Evolutionary conservation across 2,329 filamentous ascomycete species (phyloP), one percentile per base, ranked within the genome.

Genomic region (Purpureocillium takamizusanense): DNA sequence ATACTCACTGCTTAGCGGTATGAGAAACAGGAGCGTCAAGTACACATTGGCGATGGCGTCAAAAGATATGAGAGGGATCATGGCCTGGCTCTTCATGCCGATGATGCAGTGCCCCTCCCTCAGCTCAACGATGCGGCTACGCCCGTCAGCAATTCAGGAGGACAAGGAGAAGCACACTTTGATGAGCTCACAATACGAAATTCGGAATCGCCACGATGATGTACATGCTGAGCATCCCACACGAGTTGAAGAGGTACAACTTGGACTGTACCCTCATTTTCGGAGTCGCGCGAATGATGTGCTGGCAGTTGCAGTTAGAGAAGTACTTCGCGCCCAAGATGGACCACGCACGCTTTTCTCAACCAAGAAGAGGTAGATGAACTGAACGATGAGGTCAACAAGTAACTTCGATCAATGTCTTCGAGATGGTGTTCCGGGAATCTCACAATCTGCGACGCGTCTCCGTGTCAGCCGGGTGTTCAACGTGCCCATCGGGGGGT

Each of bases 311-410:
- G 2, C 4, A 11, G 17, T 25, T 23, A 38, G 42, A 29, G 23
- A 15, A 10, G 48, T 12, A 50, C 44, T 31, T n/a, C 17, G 14
- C 17, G n/a, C 15, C 4, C 21, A 15, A 21, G 23, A 5, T 7
- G 23, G 9, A 3, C 14, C n/a, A 57, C 67, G 51, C 56, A 76
- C 74, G 33, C 72, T 76, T 56, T 77, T 78, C 52, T 82, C 78
- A 1, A 78, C 76, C 3, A 82, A 60, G 50, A 81, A 82, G 18
- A 76, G 63, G 49, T 81, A 82, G n/a, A 81, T 75, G 15, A 80
- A 56, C 60, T 71, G 14, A 7, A 17, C 15, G 18, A 36, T 16
- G 9, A 11, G 21, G 9, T 16, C 4, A 39, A 11, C 34, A 29
- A 35, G 34, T 23, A 43, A 31, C 13, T 10, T n/a, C n/a, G n/a